phyloP scores from a whole-genome alignment of 1,139 yeast species.

The Debaryomyces coudertii region DNA sequence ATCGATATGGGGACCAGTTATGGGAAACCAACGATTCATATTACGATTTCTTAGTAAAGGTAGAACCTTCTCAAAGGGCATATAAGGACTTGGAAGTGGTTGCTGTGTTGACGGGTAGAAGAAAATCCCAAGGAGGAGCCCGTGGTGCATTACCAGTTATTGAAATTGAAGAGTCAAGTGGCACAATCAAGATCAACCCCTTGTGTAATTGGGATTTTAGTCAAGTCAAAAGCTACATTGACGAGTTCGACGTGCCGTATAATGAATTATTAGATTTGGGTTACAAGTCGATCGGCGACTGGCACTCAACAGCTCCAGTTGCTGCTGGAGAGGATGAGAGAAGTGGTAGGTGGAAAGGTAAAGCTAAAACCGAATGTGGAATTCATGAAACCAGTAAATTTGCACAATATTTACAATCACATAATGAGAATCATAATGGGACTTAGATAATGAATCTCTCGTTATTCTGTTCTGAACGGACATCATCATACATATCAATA shows the following conservation, averaged over 20 bases:
- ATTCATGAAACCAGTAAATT: conserved; percentile 82
- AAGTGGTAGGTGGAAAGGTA: conserved; percentile 96
- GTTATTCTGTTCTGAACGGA: not conserved
- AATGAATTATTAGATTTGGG: conserved; percentile 84
- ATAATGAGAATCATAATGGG: conserved; percentile 3
- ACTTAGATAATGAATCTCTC: not conserved
- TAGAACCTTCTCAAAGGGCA: conserved; percentile 89
- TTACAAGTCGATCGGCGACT: conserved; percentile 91
- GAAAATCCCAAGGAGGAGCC: conserved; percentile 88
- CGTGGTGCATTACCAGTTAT: conserved; percentile 74
- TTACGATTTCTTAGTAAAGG: conserved; percentile 88
- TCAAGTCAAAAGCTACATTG: conserved; percentile 71
- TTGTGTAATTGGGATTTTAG: conserved; percentile 80
- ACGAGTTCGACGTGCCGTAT: conserved; percentile 75
- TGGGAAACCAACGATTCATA: conserved; percentile 84
- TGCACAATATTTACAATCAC: conserved; percentile 51
- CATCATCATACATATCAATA: not conserved
- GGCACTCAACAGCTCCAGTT: conserved; percentile 92
- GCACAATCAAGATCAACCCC: conserved; percentile 85
- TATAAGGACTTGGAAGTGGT: conserved; percentile 68
- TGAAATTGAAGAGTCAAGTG: conserved; percentile 71
- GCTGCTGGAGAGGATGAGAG: conserved; percentile 93
- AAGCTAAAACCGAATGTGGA: conserved; percentile 93
- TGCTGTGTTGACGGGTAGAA: conserved; percentile 91
- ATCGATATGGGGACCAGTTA: conserved; percentile 68